Evolutionary conservation across 192 early-diverging fungal genomes (phyloP).

Genomic region (Dissophora globulifera): DNA sequence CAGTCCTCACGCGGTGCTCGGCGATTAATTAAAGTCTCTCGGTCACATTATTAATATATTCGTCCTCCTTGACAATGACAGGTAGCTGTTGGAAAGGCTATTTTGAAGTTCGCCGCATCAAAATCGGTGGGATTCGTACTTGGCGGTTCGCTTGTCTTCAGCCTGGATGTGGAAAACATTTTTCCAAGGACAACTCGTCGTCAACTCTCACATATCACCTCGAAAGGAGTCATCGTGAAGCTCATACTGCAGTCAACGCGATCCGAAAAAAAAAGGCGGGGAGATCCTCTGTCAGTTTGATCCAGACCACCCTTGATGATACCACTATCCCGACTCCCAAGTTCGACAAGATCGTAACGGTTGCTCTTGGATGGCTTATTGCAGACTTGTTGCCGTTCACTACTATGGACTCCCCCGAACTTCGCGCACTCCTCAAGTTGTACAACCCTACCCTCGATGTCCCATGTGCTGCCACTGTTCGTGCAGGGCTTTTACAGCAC

Average conservation of each 20-base stretch:
- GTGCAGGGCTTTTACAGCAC: background rate
- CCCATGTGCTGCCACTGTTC: constrained; percentile 5
- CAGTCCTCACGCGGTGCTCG: too few species aligned
- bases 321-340: background rate
- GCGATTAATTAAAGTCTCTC: too few species aligned
- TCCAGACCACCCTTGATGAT: background rate
- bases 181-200: background rate
- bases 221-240: background rate
- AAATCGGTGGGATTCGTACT: too few species aligned
- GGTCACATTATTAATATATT: too few species aligned
- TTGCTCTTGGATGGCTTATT: constrained; percentile 2
- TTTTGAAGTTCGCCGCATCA: too few species aligned
- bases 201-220: background rate
- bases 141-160: too few species aligned
- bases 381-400: background rate
- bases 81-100: too few species aligned
- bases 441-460: background rate
- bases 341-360: background rate
- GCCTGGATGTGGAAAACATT: too few species aligned
- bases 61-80: too few species aligned
- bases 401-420: background rate
- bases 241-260: background rate
- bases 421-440: background rate
- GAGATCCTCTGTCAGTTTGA: background rate
- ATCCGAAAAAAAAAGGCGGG: too few species aligned